Percentiles rank a stretch among this genome's conserved stretches.
Conservation (phyloP, 495 filamentous ascomycete genomes). For the Tuber calosporum region DNA sequence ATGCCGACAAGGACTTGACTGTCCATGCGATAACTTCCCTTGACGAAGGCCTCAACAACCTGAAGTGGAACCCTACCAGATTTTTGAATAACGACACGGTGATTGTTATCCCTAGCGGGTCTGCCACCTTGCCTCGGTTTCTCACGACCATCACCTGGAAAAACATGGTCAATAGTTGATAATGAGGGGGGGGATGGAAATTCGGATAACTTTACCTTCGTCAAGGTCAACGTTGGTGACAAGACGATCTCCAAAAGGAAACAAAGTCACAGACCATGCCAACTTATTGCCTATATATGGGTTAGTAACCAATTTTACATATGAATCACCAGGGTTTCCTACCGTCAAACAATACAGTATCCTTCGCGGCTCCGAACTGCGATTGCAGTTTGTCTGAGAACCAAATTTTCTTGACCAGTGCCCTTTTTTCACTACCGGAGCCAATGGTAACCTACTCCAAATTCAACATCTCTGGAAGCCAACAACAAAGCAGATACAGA, state of each 20-base stretch:
- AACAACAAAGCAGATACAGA: constrained; percentile 3
- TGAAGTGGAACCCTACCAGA: constrained; percentile 58
- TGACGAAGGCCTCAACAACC: constrained; percentile 59
- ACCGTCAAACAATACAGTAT: constrained; percentile 67
- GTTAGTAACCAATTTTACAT: constrained; percentile 30
- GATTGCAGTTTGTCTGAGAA: constrained; percentile 52
- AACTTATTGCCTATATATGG: constrained; percentile 43
- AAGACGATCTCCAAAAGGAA: constrained; percentile 42
- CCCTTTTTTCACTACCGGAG: constrained; percentile 54
- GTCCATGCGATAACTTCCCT: constrained; percentile 53
- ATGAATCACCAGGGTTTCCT: background rate
- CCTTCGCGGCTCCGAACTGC: constrained; percentile 45
- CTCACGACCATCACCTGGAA: background rate
- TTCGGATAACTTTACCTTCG: constrained; percentile 19
- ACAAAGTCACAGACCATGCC: constrained; percentile 33
- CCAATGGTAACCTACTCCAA: constrained; percentile 55
- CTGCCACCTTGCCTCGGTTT: constrained; percentile 34
- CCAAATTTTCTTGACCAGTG: constrained; percentile 68
- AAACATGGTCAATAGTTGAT: background rate
- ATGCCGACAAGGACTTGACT: constrained; percentile 65
- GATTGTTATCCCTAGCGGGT: constrained; percentile 46
- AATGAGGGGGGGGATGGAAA: background rate
- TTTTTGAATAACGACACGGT: constrained; percentile 53
- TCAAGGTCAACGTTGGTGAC: constrained; percentile 61
- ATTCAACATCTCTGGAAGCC: constrained; percentile 1